Percentiles rank a stretch among this genome's conserved stretches.
Conservation (phyloP, 495 filamentous ascomycete species). For the Hypomontagnella submonticulosa region DNA sequence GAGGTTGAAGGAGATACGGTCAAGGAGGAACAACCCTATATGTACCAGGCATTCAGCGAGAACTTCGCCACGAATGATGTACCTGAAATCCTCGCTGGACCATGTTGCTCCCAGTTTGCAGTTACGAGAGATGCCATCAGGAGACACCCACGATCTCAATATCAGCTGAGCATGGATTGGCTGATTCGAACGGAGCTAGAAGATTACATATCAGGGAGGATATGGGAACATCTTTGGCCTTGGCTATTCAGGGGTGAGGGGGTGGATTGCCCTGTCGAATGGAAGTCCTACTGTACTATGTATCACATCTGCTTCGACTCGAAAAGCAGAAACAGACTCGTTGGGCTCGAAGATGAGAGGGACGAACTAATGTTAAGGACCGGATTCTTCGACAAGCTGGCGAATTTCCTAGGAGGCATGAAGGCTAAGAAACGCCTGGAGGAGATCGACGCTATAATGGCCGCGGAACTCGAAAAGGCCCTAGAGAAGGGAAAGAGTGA, state of each 20-base stretch:
- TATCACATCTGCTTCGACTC: conserved; percentile 50
- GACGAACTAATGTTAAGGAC: conserved; percentile 16
- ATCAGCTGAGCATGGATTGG: conserved; percentile 75
- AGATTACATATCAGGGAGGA: conserved; percentile 75
- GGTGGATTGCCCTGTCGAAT: conserved; percentile 69
- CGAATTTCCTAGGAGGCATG: conserved; percentile 21
- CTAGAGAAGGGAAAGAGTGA: conserved; percentile 38
- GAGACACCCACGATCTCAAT: conserved; percentile 68
- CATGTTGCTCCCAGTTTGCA: conserved; percentile 79
- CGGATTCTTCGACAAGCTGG: conserved; percentile 24
- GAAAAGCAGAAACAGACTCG: conserved; percentile 26
- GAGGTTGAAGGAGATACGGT: conserved; percentile 60
- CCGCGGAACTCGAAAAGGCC: conserved; percentile 32
- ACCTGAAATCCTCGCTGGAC: conserved; percentile 64
- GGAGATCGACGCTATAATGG: conserved; percentile 39
- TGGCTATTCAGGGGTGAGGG: conserved; percentile 71
- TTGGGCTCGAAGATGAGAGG: conserved; percentile 36
- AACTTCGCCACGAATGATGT: conserved; percentile 49
- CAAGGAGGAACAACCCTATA: conserved; percentile 71
- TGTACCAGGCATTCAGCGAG: conserved; percentile 51
- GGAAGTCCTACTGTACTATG: conserved; percentile 49
- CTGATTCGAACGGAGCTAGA: conserved; percentile 68
- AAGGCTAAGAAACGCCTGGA: conserved; percentile 26
- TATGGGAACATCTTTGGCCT: conserved; percentile 83
- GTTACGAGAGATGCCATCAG: conserved; percentile 66